These are phyloP conservation scores for Malbranchea zuffiana DNA, from an alignment of 2,329 filamentous ascomycete species.

Conservation along the genomic window DNA sequence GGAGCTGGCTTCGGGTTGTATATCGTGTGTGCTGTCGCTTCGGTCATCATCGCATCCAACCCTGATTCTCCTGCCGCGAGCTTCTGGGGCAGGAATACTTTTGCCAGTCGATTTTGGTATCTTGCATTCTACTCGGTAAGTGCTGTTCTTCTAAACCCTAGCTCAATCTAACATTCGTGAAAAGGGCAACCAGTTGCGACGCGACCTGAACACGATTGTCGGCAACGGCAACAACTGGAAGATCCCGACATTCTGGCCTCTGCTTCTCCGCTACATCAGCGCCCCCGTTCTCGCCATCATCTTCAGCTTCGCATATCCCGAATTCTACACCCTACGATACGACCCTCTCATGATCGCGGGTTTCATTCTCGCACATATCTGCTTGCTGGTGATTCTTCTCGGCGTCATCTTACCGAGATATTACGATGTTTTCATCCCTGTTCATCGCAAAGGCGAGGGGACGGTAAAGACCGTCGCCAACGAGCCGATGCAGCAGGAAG, in stretches of 20 bases:
- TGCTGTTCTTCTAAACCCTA: conserved; percentile 2
- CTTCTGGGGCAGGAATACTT: conserved; percentile 33
- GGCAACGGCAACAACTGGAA: conserved; percentile 46
- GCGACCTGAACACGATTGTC: conserved; percentile 46
- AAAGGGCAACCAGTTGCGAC: conserved; percentile 46
- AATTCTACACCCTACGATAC: conserved; percentile 39
- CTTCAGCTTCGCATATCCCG: conserved; percentile 43
- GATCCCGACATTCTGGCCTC: conserved; percentile 43
- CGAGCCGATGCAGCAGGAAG: conserved; percentile 2
- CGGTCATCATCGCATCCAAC: conserved; percentile 34
- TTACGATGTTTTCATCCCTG: conserved; percentile 44
- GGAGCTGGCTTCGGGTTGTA: conserved; percentile 46
- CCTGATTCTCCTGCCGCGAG: conserved; percentile 34
- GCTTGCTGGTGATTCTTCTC: conserved; percentile 37
- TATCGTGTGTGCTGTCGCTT: conserved; percentile 31
- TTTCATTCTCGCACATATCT: conserved; percentile 40
- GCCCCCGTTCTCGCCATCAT: conserved; percentile 43
- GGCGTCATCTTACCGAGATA: conserved; percentile 45
- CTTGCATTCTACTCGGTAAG: conserved; percentile 49
- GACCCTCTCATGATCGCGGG: conserved; percentile 44
- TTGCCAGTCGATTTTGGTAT: conserved; percentile 41
- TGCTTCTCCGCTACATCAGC: conserved; percentile 42
- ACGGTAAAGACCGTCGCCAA: conserved; percentile 17
- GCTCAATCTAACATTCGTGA: not conserved
- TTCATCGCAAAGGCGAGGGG: conserved; percentile 38